Percentiles rank a stretch among this genome's conserved stretches.
phyloP scores from a whole-genome alignment of 2,329 filamentous ascomycete genomes.

The Ceratocystis papillata region DNA sequence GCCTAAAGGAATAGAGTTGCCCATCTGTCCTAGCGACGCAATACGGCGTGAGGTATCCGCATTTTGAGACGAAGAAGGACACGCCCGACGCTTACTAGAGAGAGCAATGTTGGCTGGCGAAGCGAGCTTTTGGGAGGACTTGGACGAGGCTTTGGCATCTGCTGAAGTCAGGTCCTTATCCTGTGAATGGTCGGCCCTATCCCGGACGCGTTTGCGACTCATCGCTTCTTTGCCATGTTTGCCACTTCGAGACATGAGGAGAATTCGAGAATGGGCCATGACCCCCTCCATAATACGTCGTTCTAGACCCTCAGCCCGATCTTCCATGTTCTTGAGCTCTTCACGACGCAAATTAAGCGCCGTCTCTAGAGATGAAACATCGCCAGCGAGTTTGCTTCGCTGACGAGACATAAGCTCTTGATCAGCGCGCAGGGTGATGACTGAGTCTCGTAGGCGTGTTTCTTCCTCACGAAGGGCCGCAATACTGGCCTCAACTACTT shows the following conservation, averaged over 20 bases:
- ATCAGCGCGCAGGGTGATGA: constrained; percentile 52
- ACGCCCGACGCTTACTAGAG: constrained; percentile 41
- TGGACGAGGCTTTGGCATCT: constrained; percentile 21
- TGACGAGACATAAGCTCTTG: constrained; percentile 66
- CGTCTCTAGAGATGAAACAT: constrained; percentile 84
- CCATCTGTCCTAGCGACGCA: constrained; percentile 82
- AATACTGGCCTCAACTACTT: constrained; percentile 49
- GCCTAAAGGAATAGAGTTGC: constrained; percentile 54
- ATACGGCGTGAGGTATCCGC: constrained; percentile 51
- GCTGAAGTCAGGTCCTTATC: constrained; percentile 24
- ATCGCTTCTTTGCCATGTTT: constrained; percentile 43
- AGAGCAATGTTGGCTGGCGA: constrained; percentile 45
- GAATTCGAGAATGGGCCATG: constrained; percentile 85
- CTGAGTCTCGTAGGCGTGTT: constrained; percentile 42
- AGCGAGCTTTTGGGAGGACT: background rate
- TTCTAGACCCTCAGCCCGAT: constrained; percentile 77
- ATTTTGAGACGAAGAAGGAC: constrained; percentile 29
- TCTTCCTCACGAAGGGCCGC: constrained; percentile 43
- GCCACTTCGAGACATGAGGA: constrained; percentile 63
- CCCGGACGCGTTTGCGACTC: constrained; percentile 46
- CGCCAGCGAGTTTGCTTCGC: constrained; percentile 68
- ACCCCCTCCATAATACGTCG: constrained; percentile 88
- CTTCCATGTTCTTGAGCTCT: constrained; percentile 83
- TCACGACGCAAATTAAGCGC: constrained; percentile 80
- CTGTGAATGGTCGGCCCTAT: constrained; percentile 25